Percentiles rank a stretch among this genome's conserved stretches.
Evolutionary conservation across 768 basidiomycete genomes (phyloP).

Genomic region (Psilocybe tampanensis): DNA sequence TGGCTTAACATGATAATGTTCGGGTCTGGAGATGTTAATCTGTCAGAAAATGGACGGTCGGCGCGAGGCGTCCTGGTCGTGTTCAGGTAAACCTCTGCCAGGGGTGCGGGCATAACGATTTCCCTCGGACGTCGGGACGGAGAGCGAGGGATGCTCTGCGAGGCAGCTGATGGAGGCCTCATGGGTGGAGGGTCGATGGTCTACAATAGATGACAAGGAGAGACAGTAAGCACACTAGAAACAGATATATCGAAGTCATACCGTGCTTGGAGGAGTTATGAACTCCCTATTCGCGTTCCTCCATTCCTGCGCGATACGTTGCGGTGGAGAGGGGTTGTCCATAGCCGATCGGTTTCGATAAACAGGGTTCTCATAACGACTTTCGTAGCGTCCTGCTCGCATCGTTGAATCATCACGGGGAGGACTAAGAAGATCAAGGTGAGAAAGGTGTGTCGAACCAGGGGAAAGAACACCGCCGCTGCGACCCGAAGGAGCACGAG

Average conservation of each 20-base stretch:
- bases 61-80: neutral
- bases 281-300: conserved; percentile 28
- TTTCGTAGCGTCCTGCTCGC: neutral
- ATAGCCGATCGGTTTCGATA: neutral
- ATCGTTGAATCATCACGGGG: conserved; percentile 17
- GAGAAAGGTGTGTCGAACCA: conserved; percentile 37
- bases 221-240: neutral
- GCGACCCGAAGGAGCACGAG: conserved; percentile 21
- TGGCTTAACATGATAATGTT: neutral
- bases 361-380: neutral
- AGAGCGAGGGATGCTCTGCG: neutral
- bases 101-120: conserved; percentile 22
- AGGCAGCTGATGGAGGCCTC: conserved; percentile 1
- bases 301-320: conserved; percentile 36
- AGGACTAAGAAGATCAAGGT: conserved; percentile 39
- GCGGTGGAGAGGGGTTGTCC: conserved; percentile 11
- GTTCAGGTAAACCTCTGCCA: conserved; percentile 18
- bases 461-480: conserved; percentile 21
- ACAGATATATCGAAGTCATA: neutral
- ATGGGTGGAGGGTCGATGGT: neutral
- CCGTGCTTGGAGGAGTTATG: conserved; percentile 2
- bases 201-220: conserved; percentile 1
- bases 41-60: neutral
- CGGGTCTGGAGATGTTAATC: neutral
- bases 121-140: conserved; percentile 34